Evolutionary conservation across 306 rosid genomes (phyloP), one percentile per base, ranked within the genome.

Genomic region (Heteromeles arbutifolia): DNA sequence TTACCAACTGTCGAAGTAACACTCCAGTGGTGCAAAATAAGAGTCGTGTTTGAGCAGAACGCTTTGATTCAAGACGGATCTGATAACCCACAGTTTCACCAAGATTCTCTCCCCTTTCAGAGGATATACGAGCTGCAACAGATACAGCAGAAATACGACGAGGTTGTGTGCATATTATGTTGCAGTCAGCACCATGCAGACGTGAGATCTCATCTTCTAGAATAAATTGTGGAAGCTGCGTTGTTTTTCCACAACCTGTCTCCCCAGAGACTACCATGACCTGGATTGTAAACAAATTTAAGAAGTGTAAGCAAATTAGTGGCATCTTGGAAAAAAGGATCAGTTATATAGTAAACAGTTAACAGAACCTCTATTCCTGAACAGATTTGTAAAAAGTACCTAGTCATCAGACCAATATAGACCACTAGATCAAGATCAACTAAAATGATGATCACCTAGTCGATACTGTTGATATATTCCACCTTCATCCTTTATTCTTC

Each of bases 211-310:
- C 96, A 69, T 92, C 93, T 81, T 92, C 98, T 65, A 94, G 80
- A 84, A 94, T 94, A 78, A 92, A 94, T 64, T 90, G 98, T 70
- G 98, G 92, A 69, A 92, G 89, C 77, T 92, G 98, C 5, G 98
- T 94, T 83, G 98, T 94, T 85, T 94, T 94, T 67, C 98, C 98
- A 79, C 97, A 91, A 69, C 98, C 97, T 65, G 98, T 94, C 91
- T 88, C 97, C 83, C 98, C 98, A 43, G 98, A 94, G 88, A 94
- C 96, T 85, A 94, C 96, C 82, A 94, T 74, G 78, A 92, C 97
- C 98, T 94, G 86, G 12, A 77, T 67, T 69, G 54, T 63, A 80
- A 58, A 84, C 70, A 78, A 80, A 72, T 70, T 73, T 76, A 80
- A 64, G 11, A 4, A 63, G 37, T 24, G 52, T 76, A 65, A 22